Conservation (phyloP, 2,329 filamentous ascomycete species). For the Trichoderma sp. region DNA sequence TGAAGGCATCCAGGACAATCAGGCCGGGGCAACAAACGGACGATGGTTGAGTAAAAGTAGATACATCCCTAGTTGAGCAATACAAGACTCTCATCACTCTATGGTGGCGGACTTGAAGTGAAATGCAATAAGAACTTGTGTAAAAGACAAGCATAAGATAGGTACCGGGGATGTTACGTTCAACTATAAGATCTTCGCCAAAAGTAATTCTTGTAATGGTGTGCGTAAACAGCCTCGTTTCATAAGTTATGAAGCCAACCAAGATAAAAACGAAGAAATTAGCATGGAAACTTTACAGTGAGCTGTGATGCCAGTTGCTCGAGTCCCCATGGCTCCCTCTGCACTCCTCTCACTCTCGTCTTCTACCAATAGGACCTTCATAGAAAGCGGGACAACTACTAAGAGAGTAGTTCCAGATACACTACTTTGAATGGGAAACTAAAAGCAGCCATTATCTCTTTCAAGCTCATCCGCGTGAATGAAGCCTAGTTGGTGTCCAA, state of each 20-base stretch:
- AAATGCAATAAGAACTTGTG: background rate
- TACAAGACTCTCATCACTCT: background rate
- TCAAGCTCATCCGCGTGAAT: background rate
- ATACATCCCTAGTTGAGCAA: background rate
- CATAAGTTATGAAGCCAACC: background rate
- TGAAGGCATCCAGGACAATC: accelerated
- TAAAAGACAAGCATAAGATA: background rate
- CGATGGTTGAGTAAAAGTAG: accelerated
- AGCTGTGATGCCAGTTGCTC: background rate
- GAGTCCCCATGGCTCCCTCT: background rate
- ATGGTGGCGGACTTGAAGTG: background rate
- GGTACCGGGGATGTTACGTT: background rate
- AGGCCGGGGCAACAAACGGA: background rate
- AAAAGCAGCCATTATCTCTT: background rate
- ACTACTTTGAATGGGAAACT: background rate
- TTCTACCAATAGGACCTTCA: background rate
- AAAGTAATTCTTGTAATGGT: background rate
- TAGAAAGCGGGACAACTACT: background rate
- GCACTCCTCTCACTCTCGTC: background rate
- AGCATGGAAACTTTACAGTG: background rate
- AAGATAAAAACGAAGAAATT: background rate
- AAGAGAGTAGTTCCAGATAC: background rate
- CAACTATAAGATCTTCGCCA: background rate
- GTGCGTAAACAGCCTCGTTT: background rate
- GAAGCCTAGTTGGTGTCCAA: background rate